Percentiles rank a stretch among this genome's conserved stretches.
Conservation (phyloP, 805 yeast species). For the Metschnikowia cubensis region DNA sequence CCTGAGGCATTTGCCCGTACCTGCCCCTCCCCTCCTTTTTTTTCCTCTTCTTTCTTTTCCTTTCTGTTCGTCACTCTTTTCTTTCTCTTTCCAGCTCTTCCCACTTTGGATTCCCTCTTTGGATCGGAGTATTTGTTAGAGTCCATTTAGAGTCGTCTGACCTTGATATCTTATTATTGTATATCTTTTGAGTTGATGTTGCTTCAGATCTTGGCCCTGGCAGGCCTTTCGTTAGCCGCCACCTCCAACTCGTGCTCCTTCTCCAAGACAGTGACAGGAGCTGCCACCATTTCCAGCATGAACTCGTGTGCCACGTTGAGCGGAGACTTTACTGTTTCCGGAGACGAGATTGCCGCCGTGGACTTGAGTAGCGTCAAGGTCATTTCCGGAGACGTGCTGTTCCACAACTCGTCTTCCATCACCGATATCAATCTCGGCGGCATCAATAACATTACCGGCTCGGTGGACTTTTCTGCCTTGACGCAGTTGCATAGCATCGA, state of each 20-base stretch:
- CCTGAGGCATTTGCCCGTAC: not conserved
- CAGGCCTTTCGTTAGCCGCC: slow-evolving; percentile 9
- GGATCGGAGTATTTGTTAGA: too few species aligned
- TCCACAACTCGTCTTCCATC: slow-evolving; percentile 39
- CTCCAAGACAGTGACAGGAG: slow-evolving; percentile 37
- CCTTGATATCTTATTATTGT: not conserved
- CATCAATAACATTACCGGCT: slow-evolving; percentile 33
- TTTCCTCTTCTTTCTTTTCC: not conserved
- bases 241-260: slow-evolving; percentile 30
- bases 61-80: not conserved
- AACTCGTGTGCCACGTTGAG: slow-evolving; percentile 40
- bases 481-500: slow-evolving; percentile 39
- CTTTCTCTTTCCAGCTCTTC: too few species aligned
- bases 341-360: slow-evolving; percentile 27
- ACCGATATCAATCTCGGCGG: slow-evolving; percentile 28
- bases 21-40: not conserved
- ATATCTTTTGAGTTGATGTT: not conserved
- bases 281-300: slow-evolving; percentile 31
- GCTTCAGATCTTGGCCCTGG: slow-evolving; percentile 13
- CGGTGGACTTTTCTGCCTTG: slow-evolving; percentile 32
- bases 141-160: not conserved
- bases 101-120: too few species aligned
- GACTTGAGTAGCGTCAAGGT: slow-evolving; percentile 28
- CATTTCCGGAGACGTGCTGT: slow-evolving; percentile 28
- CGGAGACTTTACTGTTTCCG: slow-evolving; percentile 37